phyloP scores from a whole-genome alignment of 495 filamentous ascomycete species.

The Penicillium simplicissimum region DNA sequence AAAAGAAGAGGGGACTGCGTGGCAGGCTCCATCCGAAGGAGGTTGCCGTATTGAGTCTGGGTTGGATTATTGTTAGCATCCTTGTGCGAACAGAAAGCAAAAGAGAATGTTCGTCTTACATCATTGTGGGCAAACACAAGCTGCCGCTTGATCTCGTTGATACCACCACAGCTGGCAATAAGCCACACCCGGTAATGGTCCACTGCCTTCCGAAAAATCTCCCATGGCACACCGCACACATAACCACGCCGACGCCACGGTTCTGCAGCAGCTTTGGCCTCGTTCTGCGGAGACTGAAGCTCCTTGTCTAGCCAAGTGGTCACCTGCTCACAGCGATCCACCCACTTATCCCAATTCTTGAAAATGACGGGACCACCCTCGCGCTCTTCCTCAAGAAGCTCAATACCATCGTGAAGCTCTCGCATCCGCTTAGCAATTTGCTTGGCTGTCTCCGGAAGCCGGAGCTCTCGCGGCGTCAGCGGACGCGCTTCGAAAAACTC shows the following conservation, averaged over 20 bases:
- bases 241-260: slow-evolving; percentile 68
- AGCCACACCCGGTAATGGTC: slow-evolving; percentile 78
- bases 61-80: slow-evolving; percentile 18
- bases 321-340: slow-evolving; percentile 73
- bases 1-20: slow-evolving; percentile 85
- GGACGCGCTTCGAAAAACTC: slow-evolving; percentile 84
- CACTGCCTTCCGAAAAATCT: slow-evolving; percentile 70
- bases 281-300: slow-evolving; percentile 49
- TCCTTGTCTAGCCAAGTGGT: slow-evolving; percentile 75
- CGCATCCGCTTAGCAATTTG: slow-evolving; percentile 99
- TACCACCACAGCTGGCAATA: slow-evolving; percentile 66
- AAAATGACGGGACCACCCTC: slow-evolving; percentile 79
- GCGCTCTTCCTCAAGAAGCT: slow-evolving; percentile 75
- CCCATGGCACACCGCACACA: slow-evolving; percentile 86
- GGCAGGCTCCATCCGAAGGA: slow-evolving; percentile 82
- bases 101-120: slow-evolving; percentile 52
- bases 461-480: slow-evolving; percentile 73
- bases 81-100: background rate
- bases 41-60: slow-evolving; percentile 98
- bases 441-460: slow-evolving; percentile 76
- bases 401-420: slow-evolving; percentile 92
- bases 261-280: slow-evolving; percentile 37
- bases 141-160: slow-evolving; percentile 63
- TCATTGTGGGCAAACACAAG: slow-evolving; percentile 98
- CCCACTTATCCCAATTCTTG: slow-evolving; percentile 96